Evolutionary conservation across 768 basidiomycete species (phyloP), one percentile per base, ranked within the genome.

Genomic region (Mycena rosella): DNA sequence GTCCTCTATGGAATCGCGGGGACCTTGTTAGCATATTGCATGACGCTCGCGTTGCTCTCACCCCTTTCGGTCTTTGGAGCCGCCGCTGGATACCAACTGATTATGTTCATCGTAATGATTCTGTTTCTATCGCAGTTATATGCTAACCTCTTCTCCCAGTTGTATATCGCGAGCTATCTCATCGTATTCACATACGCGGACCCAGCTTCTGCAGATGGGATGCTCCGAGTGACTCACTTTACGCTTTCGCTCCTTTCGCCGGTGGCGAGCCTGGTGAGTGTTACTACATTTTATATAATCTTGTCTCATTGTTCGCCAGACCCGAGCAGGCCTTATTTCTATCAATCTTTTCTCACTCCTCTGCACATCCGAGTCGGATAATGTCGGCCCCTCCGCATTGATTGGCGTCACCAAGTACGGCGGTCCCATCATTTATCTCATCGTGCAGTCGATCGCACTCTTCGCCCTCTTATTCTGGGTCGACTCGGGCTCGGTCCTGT

Each of bases 261-360:
- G 5, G 87, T 95, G 5, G 87, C 88, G 10, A 91, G 87, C 69
- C 81, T 88, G 53, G 91, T 92, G 76, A 70, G 91, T 5, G 52
- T 44, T 49, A 30, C 15, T 36, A 60, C 20, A 30, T 40, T 7
- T 1, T 8, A 24, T 52, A 72, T 34, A 65, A 52, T 30, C 26
- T 11, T 49, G 9, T 13, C 53, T 42, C 38, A n/a, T 63, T n/a
- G n/a, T n/a, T n/a, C n/a, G n/a, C n/a, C n/a, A 92, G 92, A 75
- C 87, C 44, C 85, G 93, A 47, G 88, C 92, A 0, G 86, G 86
- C 4, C 83, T 95, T 22, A 87, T 95, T n/a, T 91, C 93, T 0
- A 83, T 91, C 69, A 94, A 94, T 73, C 77, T 93, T 4, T 95
- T 94, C 78, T 89, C 88, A 14, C 79, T 94, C 4, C 85, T 93